Conservation (phyloP, 2,329 filamentous ascomycete species). For the Cladosporium austrohemisphaericum region DNA sequence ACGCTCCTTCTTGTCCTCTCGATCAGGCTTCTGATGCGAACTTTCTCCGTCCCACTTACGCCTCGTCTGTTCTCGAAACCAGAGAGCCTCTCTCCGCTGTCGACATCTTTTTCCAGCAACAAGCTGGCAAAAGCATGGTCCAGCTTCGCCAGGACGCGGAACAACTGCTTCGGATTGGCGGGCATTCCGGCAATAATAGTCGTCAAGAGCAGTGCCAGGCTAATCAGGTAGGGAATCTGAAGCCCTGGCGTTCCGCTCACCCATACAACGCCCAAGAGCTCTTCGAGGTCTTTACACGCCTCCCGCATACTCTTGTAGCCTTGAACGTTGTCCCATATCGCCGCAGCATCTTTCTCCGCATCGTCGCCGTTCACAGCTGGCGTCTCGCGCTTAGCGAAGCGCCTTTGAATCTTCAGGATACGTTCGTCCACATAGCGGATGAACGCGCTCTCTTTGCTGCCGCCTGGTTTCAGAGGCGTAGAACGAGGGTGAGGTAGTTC, state of each 20-base stretch:
- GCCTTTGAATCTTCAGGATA: slow-evolving; percentile 49
- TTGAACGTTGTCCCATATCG: slow-evolving; percentile 36
- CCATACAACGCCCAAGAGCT: slow-evolving; percentile 78
- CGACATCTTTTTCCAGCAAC: slow-evolving; percentile 62
- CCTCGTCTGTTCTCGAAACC: slow-evolving; percentile 62
- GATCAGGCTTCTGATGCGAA: slow-evolving; percentile 76
- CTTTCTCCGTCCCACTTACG: slow-evolving; percentile 82
- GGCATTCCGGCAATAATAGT: slow-evolving; percentile 71
- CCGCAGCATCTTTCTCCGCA: slow-evolving; percentile 26
- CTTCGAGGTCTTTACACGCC: slow-evolving; percentile 69
- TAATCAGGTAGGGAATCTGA: slow-evolving; percentile 80
- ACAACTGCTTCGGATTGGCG: slow-evolving; percentile 63
- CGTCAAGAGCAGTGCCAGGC: slow-evolving; percentile 68
- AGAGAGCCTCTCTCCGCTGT: slow-evolving; percentile 62
- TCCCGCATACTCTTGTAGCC: slow-evolving; percentile 64
- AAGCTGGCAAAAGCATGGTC: slow-evolving; percentile 80
- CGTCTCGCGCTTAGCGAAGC: slow-evolving; percentile 49
- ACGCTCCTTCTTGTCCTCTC: slow-evolving; percentile 70
- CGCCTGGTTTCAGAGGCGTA: slow-evolving; percentile 53
- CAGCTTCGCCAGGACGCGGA: slow-evolving; percentile 69
- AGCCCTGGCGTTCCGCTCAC: slow-evolving; percentile 78
- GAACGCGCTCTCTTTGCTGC: slow-evolving; percentile 55
- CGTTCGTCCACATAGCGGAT: slow-evolving; percentile 55
- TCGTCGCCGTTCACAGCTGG: slow-evolving; percentile 29
- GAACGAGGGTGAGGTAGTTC: slow-evolving; percentile 51